Evolutionary conservation across 2,329 filamentous ascomycete species (phyloP).

Genomic region (Elsinoe batatas): DNA sequence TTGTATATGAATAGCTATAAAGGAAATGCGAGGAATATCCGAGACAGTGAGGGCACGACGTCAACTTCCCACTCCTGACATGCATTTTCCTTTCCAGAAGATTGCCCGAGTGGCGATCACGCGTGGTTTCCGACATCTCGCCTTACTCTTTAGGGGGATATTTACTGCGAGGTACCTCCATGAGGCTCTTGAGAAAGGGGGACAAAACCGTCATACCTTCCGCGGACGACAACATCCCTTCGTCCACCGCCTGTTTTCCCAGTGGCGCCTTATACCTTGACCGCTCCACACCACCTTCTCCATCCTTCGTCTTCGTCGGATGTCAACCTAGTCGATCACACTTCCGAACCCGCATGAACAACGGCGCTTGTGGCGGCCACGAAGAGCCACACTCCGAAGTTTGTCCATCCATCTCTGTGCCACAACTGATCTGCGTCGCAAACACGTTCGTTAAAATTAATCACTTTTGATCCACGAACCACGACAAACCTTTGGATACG

Average conservation of each 20-base stretch:
- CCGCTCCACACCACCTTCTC: conserved; percentile 2
- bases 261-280: not conserved
- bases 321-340: not conserved
- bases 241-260: not conserved
- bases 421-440: not conserved
- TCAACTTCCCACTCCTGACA: not conserved
- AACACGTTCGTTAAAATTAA: not conserved
- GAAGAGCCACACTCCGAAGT: too few relatives aligned
- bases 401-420: not conserved
- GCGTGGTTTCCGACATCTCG: not conserved
- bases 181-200: not conserved
- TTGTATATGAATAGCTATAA: not conserved
- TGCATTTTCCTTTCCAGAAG: not conserved
- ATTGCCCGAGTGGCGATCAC: not conserved
- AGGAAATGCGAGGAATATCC: not conserved
- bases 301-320: not conserved
- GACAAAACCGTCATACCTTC: not conserved
- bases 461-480: conserved; percentile 1
- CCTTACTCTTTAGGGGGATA: not conserved
- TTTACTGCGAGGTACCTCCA: not conserved
- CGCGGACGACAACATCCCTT: not conserved
- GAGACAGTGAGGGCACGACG: not conserved
- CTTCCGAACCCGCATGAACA: conserved; percentile 3
- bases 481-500: not conserved
- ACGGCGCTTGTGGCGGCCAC: not conserved